Conservation (phyloP, 768 basidiomycete genomes). For the Naganishia vaughanmartiniae region DNA sequence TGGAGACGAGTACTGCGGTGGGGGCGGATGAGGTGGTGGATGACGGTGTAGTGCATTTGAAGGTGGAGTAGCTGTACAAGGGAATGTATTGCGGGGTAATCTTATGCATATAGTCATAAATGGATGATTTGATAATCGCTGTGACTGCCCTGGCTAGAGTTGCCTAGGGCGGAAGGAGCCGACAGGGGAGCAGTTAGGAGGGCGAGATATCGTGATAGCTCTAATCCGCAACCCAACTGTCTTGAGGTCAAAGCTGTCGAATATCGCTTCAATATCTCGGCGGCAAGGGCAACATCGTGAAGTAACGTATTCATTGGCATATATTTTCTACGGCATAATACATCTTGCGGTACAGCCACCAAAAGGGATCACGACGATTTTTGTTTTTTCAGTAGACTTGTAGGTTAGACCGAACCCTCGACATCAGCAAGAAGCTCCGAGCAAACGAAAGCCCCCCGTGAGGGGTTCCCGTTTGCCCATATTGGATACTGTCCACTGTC, state of each 20-base stretch:
- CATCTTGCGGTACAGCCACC: neutral
- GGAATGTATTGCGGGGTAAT: no score
- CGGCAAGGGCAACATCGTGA: no score
- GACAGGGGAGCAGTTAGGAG: no score
- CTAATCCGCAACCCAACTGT: no score
- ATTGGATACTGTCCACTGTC: constrained; percentile 27
- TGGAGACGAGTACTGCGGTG: neutral
- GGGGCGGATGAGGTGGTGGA: neutral
- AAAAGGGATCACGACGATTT: constrained; percentile 14
- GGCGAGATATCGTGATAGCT: no score
- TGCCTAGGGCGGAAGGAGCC: no score
- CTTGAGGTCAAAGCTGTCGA: no score
- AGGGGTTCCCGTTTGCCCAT: constrained; percentile 4
- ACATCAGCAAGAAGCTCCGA: constrained; percentile 31
- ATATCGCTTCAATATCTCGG: no score
- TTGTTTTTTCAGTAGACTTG: constrained; percentile 28
- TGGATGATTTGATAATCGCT: no score
- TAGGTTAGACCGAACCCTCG: constrained; percentile 32
- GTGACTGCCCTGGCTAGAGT: no score
- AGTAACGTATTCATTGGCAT: no score
- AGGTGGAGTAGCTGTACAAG: constrained; percentile 8
- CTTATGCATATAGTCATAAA: no score
- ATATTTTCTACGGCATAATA: constrained; percentile 2
- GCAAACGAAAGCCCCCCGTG: neutral
- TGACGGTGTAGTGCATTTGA: constrained; percentile 8